A percentile compares a stretch with the other conserved stretches of the same genome.
Conservation (phyloP, 768 basidiomycete genomes). For the Lactarius deliciosus region DNA sequence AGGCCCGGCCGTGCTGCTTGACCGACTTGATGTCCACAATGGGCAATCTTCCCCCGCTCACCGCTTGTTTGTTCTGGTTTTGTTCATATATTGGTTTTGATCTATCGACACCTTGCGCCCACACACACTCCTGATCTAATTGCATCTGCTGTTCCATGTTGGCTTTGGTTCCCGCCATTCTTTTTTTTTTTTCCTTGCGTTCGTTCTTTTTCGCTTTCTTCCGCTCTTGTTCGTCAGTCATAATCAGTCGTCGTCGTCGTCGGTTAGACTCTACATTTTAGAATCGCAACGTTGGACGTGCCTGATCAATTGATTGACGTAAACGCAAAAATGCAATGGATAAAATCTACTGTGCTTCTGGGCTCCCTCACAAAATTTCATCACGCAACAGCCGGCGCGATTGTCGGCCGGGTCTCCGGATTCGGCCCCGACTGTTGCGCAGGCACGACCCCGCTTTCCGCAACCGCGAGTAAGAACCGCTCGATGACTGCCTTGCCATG, state of each 20-base stretch:
- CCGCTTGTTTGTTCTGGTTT: not conserved
- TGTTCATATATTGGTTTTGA: not conserved
- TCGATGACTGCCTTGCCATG: conserved; percentile 77
- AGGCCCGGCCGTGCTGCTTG: not conserved
- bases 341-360: not conserved
- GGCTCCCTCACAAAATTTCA: not conserved
- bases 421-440: not conserved
- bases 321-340: not conserved
- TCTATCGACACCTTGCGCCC: not conserved
- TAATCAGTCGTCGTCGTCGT: too few species aligned
- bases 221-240: not conserved
- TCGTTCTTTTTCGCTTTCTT: not conserved
- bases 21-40: not conserved
- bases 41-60: not conserved
- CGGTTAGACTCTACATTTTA: too few species aligned
- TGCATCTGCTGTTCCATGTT: not conserved
- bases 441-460: conserved; percentile 31
- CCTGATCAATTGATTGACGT: not conserved
- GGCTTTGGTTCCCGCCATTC: not conserved
- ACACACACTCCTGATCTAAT: not conserved
- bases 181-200: not conserved
- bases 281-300: not conserved
- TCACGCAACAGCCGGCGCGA: not conserved
- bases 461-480: conserved; percentile 63
- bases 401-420: not conserved